Conservation (phyloP, 306 rosid species). For the Senna tora region DNA sequence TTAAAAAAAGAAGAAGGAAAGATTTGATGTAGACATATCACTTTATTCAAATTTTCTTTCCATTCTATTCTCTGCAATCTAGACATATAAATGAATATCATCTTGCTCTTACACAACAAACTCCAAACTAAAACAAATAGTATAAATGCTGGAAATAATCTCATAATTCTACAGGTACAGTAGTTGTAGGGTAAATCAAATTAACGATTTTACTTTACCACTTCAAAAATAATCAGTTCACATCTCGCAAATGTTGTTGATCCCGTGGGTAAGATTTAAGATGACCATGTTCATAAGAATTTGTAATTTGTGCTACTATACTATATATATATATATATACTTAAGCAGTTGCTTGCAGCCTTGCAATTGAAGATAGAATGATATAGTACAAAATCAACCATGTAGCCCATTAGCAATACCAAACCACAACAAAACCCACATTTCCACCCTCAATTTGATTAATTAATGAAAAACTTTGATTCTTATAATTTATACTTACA, state of each 20-base stretch:
- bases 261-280: no score
- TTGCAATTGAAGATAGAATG: constrained; percentile 30
- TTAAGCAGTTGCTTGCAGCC: constrained; percentile 39
- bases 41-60: no score
- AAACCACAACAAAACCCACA: constrained; percentile 39
- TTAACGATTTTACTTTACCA: not conserved
- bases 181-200: not conserved
- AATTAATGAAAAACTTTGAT: constrained; percentile 1
- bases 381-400: constrained; percentile 41
- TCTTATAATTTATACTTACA: constrained; percentile 52
- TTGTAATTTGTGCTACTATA: constrained; percentile 41
- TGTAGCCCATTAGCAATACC: constrained; percentile 28
- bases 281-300: constrained; percentile 6
- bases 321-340: constrained; percentile 41
- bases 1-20: no score
- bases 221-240: constrained; percentile 30
- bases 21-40: no score
- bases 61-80: no score
- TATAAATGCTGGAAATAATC: constrained; percentile 9
- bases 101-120: not conserved
- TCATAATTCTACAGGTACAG: not conserved
- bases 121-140: not conserved
- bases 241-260: constrained; percentile 13
- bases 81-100: not conserved
- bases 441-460: constrained; percentile 18